These are phyloP conservation scores for Physcia stellaris DNA, from an alignment of 495 filamentous ascomycete genomes.

Conservation along the genomic window DNA sequence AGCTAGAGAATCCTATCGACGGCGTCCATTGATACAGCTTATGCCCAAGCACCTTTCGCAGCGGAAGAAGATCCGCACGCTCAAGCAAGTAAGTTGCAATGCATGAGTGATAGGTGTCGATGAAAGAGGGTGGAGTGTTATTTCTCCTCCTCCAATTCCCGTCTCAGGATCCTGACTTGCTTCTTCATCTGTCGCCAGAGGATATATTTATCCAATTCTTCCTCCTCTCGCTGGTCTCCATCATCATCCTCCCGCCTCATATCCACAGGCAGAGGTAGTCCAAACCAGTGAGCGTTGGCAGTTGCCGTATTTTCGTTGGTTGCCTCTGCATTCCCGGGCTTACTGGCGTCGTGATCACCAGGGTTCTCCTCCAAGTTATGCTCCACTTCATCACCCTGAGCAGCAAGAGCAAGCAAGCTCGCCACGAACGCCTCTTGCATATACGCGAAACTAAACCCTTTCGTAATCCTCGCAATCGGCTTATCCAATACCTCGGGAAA, in stretches of 20 bases:
- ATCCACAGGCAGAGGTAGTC: no score
- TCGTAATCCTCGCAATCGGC: slow-evolving; percentile 43
- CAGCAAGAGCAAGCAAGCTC: slow-evolving; percentile 29
- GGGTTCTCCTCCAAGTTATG: background rate
- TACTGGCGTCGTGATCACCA: background rate
- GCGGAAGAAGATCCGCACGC: background rate
- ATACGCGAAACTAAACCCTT: slow-evolving; percentile 51
- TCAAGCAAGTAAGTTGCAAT: background rate
- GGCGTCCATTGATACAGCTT: background rate
- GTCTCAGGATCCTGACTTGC: slow-evolving; percentile 23
- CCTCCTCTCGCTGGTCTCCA: slow-evolving; percentile 6
- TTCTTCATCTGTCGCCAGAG: slow-evolving; percentile 29
- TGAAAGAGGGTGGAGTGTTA: background rate
- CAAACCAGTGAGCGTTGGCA: no score
- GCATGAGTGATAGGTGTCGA: background rate
- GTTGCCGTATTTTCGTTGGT: background rate
- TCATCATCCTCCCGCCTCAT: background rate
- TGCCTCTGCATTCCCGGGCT: background rate
- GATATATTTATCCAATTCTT: slow-evolving; percentile 19
- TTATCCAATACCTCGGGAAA: slow-evolving; percentile 38
- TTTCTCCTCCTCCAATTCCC: slow-evolving; percentile 22
- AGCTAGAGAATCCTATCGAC: no score
- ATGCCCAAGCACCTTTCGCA: background rate
- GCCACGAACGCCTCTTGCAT: slow-evolving; percentile 50
- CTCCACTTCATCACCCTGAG: background rate